These are phyloP conservation scores for Cinnamomum chago DNA, from an alignment of 164 flowering plant species.

Conservation along the genomic window DNA sequence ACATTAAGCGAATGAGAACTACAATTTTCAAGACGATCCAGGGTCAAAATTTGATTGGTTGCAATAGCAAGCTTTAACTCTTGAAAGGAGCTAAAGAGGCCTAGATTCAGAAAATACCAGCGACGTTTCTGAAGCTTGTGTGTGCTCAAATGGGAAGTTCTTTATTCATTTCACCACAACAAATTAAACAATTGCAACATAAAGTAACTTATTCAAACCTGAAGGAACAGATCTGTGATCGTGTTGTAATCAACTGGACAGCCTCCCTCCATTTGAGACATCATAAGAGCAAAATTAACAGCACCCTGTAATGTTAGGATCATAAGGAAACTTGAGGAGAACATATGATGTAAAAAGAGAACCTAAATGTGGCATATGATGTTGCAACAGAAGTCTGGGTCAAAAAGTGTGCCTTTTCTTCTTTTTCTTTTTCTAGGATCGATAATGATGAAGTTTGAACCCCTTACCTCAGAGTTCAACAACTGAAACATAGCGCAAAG, in stretches of 20 bases:
- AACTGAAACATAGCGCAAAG: background rate
- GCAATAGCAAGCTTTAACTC: no score
- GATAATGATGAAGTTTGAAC: background rate
- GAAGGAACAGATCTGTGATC: slow-evolving; percentile 94
- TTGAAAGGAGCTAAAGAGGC: no score
- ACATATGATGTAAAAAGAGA: background rate
- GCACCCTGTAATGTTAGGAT: slow-evolving; percentile 60
- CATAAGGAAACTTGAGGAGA: background rate
- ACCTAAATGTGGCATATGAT: background rate
- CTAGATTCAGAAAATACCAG: background rate
- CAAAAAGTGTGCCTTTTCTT: no score
- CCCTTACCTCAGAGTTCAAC: background rate
- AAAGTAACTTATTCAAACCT: slow-evolving; percentile 37
- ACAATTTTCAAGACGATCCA: no score
- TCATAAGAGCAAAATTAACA: slow-evolving; percentile 96
- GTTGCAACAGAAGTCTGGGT: background rate
- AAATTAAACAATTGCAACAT: background rate
- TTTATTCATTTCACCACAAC: background rate
- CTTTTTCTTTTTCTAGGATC: background rate
- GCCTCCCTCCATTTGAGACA: slow-evolving; percentile 99
- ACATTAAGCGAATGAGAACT: no score
- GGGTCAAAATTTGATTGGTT: no score
- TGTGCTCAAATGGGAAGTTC: background rate
- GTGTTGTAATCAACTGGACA: slow-evolving; percentile 97
- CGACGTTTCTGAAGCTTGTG: background rate